Evolutionary conservation across 179 eudicot genomes (phyloP), one percentile per base, ranked within the genome.

Genomic region (Pouteria campechiana): DNA sequence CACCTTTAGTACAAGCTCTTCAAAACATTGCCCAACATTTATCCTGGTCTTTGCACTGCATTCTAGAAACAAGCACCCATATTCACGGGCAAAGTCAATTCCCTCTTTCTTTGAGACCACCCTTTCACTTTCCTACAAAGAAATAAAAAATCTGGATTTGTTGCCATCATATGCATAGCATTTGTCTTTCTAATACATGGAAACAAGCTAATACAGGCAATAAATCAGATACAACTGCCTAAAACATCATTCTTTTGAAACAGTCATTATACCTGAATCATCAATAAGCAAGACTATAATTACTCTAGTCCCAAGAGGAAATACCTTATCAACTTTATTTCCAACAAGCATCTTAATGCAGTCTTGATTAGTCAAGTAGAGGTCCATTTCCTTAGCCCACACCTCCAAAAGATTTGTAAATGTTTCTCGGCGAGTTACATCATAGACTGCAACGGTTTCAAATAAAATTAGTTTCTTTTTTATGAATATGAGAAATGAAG

Each of bases 271-370:
- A 5, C 6, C 20, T 15, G 10, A 37, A 37, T 37, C 18, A 6
- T 10, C 3, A 3, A 6, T 22, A 10, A 15, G 11, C 0, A 4
- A 4, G 9, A 15, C 8, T 14, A 11, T 15, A 8, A 4, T 37
- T 22, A 37, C 5, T 14, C 6, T 5, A 11, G 3, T 37, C 17
- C 41, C 18, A 37, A 16, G n/a, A n/a, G n/a, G 20, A 12, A 31
- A 17, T 53, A 60, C 65, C 53, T 39, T 60, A 28, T 60, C 65
- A 37, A 60, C 65, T 53, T 60, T 60, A 48, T 60, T 60, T 18
- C 65, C 65, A 9, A 60, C 65, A 23, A 60, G 48, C 65, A 60
- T 60, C 47, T 32, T 59, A n/a, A 59, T 32, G 34, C 57, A 59
- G 44, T 59, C 64, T 44, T 59, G 57, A 44, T 59, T 59, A 21